Evolutionary conservation across 164 flowering plant species (phyloP), one percentile per base, ranked within the genome.

Genomic region (Akebia trifoliata): DNA sequence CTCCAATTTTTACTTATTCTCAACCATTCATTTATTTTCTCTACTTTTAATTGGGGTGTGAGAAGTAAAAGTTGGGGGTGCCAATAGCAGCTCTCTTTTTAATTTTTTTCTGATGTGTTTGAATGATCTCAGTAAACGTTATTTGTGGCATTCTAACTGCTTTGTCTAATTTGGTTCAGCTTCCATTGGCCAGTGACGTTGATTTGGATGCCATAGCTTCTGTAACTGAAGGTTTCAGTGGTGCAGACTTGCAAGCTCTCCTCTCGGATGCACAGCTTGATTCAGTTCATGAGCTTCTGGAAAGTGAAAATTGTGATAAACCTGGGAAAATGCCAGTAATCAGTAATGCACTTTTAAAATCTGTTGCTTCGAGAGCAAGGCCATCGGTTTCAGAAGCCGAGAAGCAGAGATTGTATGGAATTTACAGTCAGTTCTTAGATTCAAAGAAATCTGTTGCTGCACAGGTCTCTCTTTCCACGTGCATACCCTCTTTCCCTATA

Each of bases 231-330:
- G 98, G 98, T 50, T 90, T 89, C 40, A 93, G 97, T 59, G 98
- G 98, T 46, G 98, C 98, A 28, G 98, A 93, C 60, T 92, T 93
- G 37, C 95, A 90, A 74, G 98, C 98, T 29, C 87, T 93, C 54
- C 83, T 93, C 21, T 93, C 97, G 28, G 98, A 89, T 73, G 84
- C 95, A 21, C 96, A 93, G 67, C 90, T 90, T 51, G 89, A 76
- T 28, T 87, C 97, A 32, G 94, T 90, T 62, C 90, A 90, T 53
- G 84, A 90, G 60, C 68, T 81, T 69, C 63, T 90, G 28, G 80
- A 66, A 50, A 67, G 61, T 61, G 68, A 45, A 21, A 66, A 72
- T 44, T 47, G 48, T 51, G 42, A 61, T 56, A 57, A 57, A 37
- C 52, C 74, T 30, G 75, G 74, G 15, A 75, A 66, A 64, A 74